Evolutionary conservation across 495 filamentous ascomycete genomes (phyloP).

Genomic region (Xylaria grammica): DNA sequence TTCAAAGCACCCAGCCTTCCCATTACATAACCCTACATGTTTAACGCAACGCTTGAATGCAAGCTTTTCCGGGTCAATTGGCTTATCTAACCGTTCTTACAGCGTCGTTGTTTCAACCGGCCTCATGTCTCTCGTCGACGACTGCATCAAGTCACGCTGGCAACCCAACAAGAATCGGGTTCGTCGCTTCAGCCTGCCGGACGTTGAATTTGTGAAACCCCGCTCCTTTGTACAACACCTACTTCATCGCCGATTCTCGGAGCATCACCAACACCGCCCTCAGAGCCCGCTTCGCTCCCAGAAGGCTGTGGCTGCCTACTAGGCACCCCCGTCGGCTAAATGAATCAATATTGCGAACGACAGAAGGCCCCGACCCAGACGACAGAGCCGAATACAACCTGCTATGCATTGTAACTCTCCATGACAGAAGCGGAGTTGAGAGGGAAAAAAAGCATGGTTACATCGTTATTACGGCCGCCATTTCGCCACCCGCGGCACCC

Average conservation of each 20-base stretch:
- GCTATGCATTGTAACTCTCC: slow-evolving; percentile 6
- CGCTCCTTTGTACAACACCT: slow-evolving; percentile 79
- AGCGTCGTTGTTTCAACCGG: slow-evolving; percentile 92
- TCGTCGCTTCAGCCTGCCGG: slow-evolving; percentile 61
- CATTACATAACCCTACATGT: not conserved
- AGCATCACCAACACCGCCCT: slow-evolving; percentile 44
- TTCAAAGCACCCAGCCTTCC: not conserved
- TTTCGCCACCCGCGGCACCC: slow-evolving; percentile 3
- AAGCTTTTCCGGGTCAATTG: not conserved
- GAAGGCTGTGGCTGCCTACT: slow-evolving; percentile 43
- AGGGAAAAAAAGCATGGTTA: not conserved
- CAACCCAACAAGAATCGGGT: slow-evolving; percentile 61
- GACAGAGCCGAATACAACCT: slow-evolving; percentile 14
- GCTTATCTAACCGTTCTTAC: slow-evolving; percentile 26
- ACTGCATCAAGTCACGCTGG: slow-evolving; percentile 84
- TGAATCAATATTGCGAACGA: slow-evolving; percentile 19
- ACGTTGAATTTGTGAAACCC: slow-evolving; percentile 71
- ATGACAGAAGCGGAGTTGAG: not conserved
- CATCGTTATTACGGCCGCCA: slow-evolving; percentile 11
- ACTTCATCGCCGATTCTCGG: slow-evolving; percentile 65
- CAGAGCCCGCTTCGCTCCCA: slow-evolving; percentile 49
- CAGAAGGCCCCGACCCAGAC: slow-evolving; percentile 25
- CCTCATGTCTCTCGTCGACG: slow-evolving; percentile 87
- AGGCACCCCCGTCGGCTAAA: slow-evolving; percentile 23
- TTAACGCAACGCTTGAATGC: not conserved